Base-by-base conservation (phyloP, 768 basidiomycete genomes). In the Mycena chlorophos region DNA sequence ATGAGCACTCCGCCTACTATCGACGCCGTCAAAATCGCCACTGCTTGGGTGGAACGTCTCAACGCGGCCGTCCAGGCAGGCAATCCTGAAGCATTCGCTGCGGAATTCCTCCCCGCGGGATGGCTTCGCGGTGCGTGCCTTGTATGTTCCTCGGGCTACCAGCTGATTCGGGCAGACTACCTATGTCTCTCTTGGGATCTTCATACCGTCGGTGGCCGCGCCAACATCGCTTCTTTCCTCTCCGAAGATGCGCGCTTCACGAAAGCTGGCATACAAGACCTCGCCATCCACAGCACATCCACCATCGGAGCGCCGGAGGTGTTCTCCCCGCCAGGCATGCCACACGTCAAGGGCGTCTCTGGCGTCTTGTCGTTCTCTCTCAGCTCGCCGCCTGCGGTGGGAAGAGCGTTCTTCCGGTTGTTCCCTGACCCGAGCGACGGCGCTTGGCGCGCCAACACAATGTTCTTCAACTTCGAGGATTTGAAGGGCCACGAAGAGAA, bases 361-460 rank as follows among this genome's bases (percentile, higher is more conserved):
- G 60, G 48, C 14, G 54, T 57, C 2, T 64, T 66, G 48, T 58
- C 58, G 1, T 66, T 66, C 34, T 65, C 68, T 0, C 79, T 83
- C 49, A 39, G 59, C 6, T 58, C 58, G 4, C 60, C 60, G 17
- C 50, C 54, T 5, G 55, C 53, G 2, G 34, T n/a, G 5, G 65
- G 65, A 6, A 58, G 64, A 17, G 65, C 59, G 12, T 62, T 50
- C 31, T 48, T 63, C 22, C 64, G 62, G 6, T 42, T 66, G 3
- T 25, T 61, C 4, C 48, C n/a, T 16, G 52, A 59, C 5, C 12
- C 45, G 13, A 28, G 19, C 6, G 62, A 67, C 23, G 55, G 58
- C 5, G 29, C 2, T 23, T 66, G 65, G 65, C 58, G 55, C 48
- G 64, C 64, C 19, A 31, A 53, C 30, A 56, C 65, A 2, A 28